These are phyloP conservation scores for Cercophora sp. DNA, from an alignment of 495 filamentous ascomycete genomes.

Conservation along the genomic window DNA sequence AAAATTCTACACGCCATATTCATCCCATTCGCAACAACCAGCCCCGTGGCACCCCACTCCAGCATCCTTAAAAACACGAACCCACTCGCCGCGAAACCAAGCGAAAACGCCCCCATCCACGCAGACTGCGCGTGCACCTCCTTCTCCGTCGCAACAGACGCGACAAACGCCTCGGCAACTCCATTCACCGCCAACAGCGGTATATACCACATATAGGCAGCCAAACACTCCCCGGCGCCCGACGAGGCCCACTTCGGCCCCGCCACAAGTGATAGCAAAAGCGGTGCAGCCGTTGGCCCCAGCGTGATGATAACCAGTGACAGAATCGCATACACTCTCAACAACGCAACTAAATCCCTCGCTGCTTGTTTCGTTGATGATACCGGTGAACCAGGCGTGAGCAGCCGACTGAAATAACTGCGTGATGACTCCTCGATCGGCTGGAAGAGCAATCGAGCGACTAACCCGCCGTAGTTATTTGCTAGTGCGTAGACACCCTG, in stretches of 20 bases:
- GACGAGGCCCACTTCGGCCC: slow-evolving; percentile 67
- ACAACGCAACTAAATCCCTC: slow-evolving; percentile 51
- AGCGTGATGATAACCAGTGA: slow-evolving; percentile 61
- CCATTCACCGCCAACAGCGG: slow-evolving; percentile 91
- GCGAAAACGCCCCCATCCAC: slow-evolving; percentile 78
- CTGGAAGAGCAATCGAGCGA: slow-evolving; percentile 89
- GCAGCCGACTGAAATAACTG: slow-evolving; percentile 76
- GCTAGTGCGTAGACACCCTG: slow-evolving; percentile 95
- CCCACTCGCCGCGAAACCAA: slow-evolving; percentile 65
- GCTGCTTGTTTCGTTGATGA: slow-evolving; percentile 30
- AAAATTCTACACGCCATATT: slow-evolving; percentile 80
- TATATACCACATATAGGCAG: slow-evolving; percentile 85
- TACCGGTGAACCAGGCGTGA: slow-evolving; percentile 20
- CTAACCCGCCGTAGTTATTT: slow-evolving; percentile 87
- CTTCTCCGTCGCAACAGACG: slow-evolving; percentile 66
- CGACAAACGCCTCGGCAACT: slow-evolving; percentile 86
- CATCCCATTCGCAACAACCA: slow-evolving; percentile 79
- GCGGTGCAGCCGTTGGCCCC: slow-evolving; percentile 68
- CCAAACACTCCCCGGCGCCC: slow-evolving; percentile 59
- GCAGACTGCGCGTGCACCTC: slow-evolving; percentile 70
- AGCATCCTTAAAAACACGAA: slow-evolving; percentile 64
- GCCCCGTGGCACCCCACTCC: slow-evolving; percentile 66
- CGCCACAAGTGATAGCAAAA: slow-evolving; percentile 66
- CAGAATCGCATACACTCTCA: slow-evolving; percentile 63
- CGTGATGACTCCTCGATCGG: slow-evolving; percentile 90